Conservation (phyloP, 2,329 filamentous ascomycete genomes). For the Sphaerulina musiva region DNA sequence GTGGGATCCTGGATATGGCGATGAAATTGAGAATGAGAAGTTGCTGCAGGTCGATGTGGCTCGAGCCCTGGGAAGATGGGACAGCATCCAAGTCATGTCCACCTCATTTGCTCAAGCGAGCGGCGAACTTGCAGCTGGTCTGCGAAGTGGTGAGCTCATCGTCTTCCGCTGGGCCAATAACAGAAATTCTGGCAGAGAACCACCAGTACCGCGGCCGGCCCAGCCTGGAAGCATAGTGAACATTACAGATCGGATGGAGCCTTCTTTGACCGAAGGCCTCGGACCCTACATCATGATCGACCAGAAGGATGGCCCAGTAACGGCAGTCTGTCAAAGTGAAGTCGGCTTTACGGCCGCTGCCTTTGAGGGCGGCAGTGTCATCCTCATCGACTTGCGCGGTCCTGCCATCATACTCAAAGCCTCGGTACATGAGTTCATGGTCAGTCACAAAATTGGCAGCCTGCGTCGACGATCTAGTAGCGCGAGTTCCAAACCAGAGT, state of each 20-base stretch:
- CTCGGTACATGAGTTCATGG: slow-evolving; percentile 65
- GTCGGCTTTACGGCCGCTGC: slow-evolving; percentile 86
- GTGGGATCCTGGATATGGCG: slow-evolving; percentile 87
- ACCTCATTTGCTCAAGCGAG: slow-evolving; percentile 75
- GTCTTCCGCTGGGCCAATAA: slow-evolving; percentile 87
- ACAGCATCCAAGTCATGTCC: slow-evolving; percentile 68
- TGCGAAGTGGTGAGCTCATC: slow-evolving; percentile 74
- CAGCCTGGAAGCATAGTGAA: slow-evolving; percentile 55
- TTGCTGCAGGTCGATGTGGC: slow-evolving; percentile 82
- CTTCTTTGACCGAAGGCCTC: slow-evolving; percentile 67
- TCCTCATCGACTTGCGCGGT: slow-evolving; percentile 79
- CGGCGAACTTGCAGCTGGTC: slow-evolving; percentile 77
- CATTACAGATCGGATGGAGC: slow-evolving; percentile 67
- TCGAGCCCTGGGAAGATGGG: slow-evolving; percentile 70
- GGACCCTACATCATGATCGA: slow-evolving; percentile 75
- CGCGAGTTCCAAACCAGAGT: slow-evolving; percentile 54
- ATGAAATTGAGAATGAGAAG: slow-evolving; percentile 82
- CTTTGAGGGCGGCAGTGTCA: slow-evolving; percentile 73
- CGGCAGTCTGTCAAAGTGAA: slow-evolving; percentile 75
- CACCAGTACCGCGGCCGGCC: slow-evolving; percentile 45
- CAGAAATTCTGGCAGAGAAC: slow-evolving; percentile 60
- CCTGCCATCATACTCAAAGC: slow-evolving; percentile 75
- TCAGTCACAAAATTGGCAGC: slow-evolving; percentile 67
- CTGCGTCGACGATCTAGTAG: slow-evolving; percentile 54
- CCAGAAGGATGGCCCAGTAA: slow-evolving; percentile 75